Percentiles rank a stretch among this genome's conserved stretches.
These are phyloP conservation scores for Scheffersomyces illinoinensis DNA, from an alignment of 1,139 yeast genomes.

Conservation along the genomic window DNA sequence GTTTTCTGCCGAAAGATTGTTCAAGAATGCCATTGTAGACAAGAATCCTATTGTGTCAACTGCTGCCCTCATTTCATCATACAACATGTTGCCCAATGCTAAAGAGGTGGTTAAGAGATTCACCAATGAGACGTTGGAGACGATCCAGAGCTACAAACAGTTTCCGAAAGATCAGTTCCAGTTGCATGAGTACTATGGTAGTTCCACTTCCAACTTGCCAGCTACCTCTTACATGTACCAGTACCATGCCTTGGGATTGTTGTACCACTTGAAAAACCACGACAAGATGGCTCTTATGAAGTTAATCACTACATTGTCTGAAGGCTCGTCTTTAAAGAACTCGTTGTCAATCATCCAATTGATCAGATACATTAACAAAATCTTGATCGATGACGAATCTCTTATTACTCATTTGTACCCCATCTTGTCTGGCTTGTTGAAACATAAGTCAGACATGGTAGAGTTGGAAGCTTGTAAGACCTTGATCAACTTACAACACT, in stretches of 20 bases:
- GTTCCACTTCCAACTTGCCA: conserved; percentile 53
- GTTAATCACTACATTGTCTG: conserved; percentile 77
- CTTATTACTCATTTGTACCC: conserved; percentile 60
- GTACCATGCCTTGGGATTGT: conserved; percentile 91
- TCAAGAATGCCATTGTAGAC: conserved; percentile 92
- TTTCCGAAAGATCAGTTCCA: conserved; percentile 61
- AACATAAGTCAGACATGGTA: conserved; percentile 86
- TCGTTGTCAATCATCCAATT: conserved; percentile 82
- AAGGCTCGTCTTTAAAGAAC: conserved; percentile 61
- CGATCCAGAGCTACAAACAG: conserved; percentile 68
- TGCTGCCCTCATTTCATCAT: conserved; percentile 90
- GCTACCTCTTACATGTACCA: conserved; percentile 81
- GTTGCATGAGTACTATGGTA: conserved; percentile 55
- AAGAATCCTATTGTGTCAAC: conserved; percentile 84
- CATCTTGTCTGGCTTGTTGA: conserved; percentile 67
- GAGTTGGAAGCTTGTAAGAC: conserved; percentile 92
- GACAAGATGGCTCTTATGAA: conserved; percentile 95
- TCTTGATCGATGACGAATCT: conserved; percentile 61
- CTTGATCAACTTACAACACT: conserved; percentile 61
- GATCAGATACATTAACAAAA: conserved; percentile 76
- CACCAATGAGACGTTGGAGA: conserved; percentile 91
- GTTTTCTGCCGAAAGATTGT: conserved; percentile 89
- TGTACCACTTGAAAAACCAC: conserved; percentile 84
- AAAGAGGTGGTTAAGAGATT: conserved; percentile 91
- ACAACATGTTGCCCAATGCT: conserved; percentile 85